phyloP scores from a whole-genome alignment of 768 basidiomycete genomes.

The Termitomyces sp. region DNA sequence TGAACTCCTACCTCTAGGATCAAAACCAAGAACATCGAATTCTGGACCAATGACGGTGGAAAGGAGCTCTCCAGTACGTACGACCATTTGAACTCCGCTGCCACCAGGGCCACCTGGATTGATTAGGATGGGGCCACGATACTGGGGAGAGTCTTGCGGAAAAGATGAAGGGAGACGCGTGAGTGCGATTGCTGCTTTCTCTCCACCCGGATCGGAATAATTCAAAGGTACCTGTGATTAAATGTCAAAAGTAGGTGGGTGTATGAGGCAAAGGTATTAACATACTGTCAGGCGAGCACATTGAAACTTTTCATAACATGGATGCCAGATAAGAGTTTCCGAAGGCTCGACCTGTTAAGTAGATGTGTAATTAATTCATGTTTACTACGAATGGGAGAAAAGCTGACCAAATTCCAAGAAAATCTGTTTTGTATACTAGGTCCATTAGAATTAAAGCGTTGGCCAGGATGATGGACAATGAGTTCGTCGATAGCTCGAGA shows the following conservation, averaged over 20 bases:
- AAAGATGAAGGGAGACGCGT: constrained; percentile 35
- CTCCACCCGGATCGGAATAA: constrained; percentile 35
- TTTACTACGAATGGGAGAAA: not conserved
- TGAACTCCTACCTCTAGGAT: constrained; percentile 35
- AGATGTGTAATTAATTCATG: no score
- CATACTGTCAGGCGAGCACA: constrained; percentile 29
- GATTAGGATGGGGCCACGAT: constrained; percentile 41
- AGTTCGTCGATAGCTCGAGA: not conserved
- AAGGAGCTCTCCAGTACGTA: constrained; percentile 20
- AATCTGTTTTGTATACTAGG: not conserved
- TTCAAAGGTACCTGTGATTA: constrained; percentile 39
- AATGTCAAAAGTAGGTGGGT: not conserved
- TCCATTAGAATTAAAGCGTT: not conserved
- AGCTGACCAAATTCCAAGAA: constrained; percentile 2
- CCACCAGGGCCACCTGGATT: constrained; percentile 50
- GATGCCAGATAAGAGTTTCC: constrained; percentile 17
- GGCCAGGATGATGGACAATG: not conserved
- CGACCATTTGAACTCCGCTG: constrained; percentile 32
- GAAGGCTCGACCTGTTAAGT: constrained; percentile 13
- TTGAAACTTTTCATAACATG: constrained; percentile 21
- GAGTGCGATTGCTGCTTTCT: constrained; percentile 38
- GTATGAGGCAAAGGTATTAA: not conserved
- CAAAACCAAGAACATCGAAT: constrained; percentile 45
- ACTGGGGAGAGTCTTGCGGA: constrained; percentile 20
- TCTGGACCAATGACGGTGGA: constrained; percentile 32